Percentiles rank a stretch among this genome's conserved stretches.
These are phyloP conservation scores for Mrakia frigida DNA, from an alignment of 768 basidiomycete species.

Conservation along the genomic window DNA sequence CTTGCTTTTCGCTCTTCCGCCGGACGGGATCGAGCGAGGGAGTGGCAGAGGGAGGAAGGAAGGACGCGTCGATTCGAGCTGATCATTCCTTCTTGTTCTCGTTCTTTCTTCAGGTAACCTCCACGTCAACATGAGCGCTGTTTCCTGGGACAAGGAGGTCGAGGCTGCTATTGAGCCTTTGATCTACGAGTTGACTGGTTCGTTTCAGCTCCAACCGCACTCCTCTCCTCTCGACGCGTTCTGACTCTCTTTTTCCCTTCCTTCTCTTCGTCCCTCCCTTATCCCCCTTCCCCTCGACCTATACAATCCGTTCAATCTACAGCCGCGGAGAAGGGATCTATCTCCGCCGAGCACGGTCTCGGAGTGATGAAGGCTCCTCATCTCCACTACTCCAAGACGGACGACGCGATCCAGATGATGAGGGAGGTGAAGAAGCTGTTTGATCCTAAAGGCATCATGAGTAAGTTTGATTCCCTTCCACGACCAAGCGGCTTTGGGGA, in stretches of 20 bases:
- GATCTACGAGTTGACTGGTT: constrained; percentile 78
- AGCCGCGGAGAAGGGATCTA: constrained; percentile 66
- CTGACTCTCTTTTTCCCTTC: not conserved
- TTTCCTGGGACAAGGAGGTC: constrained; percentile 73
- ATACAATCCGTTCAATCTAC: constrained; percentile 52
- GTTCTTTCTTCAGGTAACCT: constrained; percentile 53
- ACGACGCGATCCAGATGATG: constrained; percentile 80
- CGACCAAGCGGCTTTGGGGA: too few relatives aligned
- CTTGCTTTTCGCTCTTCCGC: not conserved
- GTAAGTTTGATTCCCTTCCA: not conserved
- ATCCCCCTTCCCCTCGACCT: constrained; percentile 20
- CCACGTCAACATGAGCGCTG: constrained; percentile 84
- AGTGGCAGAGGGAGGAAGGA: not conserved
- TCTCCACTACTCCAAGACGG: constrained; percentile 76
- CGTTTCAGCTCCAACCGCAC: not conserved
- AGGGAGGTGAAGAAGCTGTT: constrained; percentile 79
- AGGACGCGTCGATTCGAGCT: not conserved
- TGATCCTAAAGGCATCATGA: constrained; percentile 88
- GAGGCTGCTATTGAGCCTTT: constrained; percentile 88
- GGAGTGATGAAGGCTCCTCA: constrained; percentile 93
- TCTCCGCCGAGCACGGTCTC: constrained; percentile 95
- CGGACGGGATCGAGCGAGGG: not conserved
- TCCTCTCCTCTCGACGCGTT: not conserved
- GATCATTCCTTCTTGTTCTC: not conserved
- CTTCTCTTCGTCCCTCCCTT: not conserved